A percentile compares a stretch with the other conserved stretches of the same genome.
phyloP scores from a whole-genome alignment of 345 rosid species.

The Sisymbrium altissimum region DNA sequence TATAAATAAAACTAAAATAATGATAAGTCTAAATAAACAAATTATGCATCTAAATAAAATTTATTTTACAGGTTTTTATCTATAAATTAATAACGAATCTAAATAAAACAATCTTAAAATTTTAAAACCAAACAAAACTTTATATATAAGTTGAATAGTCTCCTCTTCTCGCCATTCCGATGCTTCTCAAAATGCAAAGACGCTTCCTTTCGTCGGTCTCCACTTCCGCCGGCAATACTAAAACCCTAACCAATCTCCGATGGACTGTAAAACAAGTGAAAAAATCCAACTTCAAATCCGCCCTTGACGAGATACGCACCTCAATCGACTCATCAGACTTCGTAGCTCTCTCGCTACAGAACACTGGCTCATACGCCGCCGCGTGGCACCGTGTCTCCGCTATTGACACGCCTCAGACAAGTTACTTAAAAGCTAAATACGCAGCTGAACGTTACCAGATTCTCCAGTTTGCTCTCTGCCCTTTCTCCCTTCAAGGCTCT shows the following conservation, averaged over 20 bases:
- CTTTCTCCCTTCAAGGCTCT: constrained; percentile 53
- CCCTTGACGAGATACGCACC: constrained; percentile 49
- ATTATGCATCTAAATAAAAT: too few species aligned
- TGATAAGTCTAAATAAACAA: too few species aligned
- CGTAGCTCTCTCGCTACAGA: constrained; percentile 64
- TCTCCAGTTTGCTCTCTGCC: constrained; percentile 78
- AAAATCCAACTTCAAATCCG: constrained; percentile 55
- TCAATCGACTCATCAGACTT: constrained; percentile 59
- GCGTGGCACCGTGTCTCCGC: constrained; percentile 82
- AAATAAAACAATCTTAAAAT: too few species aligned
- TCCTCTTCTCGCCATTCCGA: neutral
- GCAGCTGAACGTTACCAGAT: constrained; percentile 76
- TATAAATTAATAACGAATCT: too few species aligned
- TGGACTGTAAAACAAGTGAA: constrained; percentile 69
- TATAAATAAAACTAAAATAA: too few species aligned
- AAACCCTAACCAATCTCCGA: constrained; percentile 21
- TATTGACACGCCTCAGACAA: constrained; percentile 60
- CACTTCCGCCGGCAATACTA: constrained; percentile 20
- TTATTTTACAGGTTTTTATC: too few species aligned
- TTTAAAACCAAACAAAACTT: too few species aligned
- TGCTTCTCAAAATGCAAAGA: constrained; percentile 31
- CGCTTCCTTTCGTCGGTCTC: constrained; percentile 45
- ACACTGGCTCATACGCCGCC: constrained; percentile 69
- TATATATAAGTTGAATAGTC: neutral
- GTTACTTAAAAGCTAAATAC: constrained; percentile 65